phyloP scores from a whole-genome alignment of 2,329 filamentous ascomycete genomes.

The Colletotrichum siamense region DNA sequence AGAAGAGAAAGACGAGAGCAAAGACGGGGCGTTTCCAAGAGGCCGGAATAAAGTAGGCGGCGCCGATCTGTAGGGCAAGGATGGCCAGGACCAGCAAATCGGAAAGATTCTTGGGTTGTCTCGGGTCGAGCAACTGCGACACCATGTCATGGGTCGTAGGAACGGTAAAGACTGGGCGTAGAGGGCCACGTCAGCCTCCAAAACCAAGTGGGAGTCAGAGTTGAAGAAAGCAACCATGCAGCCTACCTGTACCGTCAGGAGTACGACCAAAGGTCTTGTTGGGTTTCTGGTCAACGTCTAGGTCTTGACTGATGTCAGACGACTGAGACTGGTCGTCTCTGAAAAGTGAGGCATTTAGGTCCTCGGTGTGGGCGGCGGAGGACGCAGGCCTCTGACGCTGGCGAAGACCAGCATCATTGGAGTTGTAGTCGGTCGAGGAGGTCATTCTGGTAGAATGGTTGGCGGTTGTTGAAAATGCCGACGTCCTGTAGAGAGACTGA shows the following conservation, averaged over 20 bases:
- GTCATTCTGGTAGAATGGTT: constrained; percentile 22
- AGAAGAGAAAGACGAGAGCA: constrained; percentile 86
- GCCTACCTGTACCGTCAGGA: constrained; percentile 86
- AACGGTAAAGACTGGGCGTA: constrained; percentile 84
- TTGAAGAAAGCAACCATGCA: not conserved
- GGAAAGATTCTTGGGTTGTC: constrained; percentile 92
- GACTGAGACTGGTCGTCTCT: not conserved
- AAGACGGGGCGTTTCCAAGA: constrained; percentile 77
- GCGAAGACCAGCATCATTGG: constrained; percentile 15
- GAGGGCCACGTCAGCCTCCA: not conserved
- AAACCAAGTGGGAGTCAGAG: not conserved
- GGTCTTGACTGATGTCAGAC: not conserved
- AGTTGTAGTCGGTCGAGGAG: constrained; percentile 21
- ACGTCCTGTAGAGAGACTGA: not conserved
- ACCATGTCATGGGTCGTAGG: constrained; percentile 99
- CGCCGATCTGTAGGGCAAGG: constrained; percentile 75
- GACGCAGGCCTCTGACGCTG: constrained; percentile 10
- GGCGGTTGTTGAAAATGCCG: not conserved
- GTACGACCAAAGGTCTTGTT: constrained; percentile 91
- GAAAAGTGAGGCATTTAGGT: not conserved
- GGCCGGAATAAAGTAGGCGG: constrained; percentile 75
- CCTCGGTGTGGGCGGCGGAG: not conserved
- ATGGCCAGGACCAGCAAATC: constrained; percentile 82
- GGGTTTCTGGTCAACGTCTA: constrained; percentile 29
- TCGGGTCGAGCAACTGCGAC: constrained; percentile 92